Evolutionary conservation across 2,329 filamentous ascomycete genomes (phyloP), one percentile per base, ranked within the genome.

Genomic region (Phialophora macrospora): DNA sequence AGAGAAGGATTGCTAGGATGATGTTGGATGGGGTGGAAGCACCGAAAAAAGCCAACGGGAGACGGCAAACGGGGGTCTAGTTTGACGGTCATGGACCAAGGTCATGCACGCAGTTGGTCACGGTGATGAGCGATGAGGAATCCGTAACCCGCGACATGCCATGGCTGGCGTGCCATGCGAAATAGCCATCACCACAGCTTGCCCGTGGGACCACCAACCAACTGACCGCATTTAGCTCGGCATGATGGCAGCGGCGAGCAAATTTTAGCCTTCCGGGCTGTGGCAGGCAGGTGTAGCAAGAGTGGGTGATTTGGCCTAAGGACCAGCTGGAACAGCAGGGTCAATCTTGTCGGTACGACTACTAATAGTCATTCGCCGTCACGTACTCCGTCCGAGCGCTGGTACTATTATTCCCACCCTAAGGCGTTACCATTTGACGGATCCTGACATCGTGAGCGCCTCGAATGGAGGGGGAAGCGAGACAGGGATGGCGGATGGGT

Each of bases 1-100:
- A 66, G 64, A 69, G 66, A 70, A 67, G 51, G 59, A 55, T 55
- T 38, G 20, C 69, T 69, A 68, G 66, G 66, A 72, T 70, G 65
- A 67, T 66, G 63, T 48, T 60, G 58, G 57, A 62, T 48, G 63
- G 61, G 57, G 52, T 59, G 55, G 65, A 65, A 60, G 58, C 22
- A 54, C 59, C 49, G 51, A 34, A 48, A 62, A 62, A 55, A 55
- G 59, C 49, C 49, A 62, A 62, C 59, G 28, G 59, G 49, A 62
- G 66, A 67, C 66, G 69, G 69, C 58, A 60, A 60, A 60, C 58
- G 44, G 58, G 58, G 58, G 58, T 38, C 52, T 34, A n/a, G 52
- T 55, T 59, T 48, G 24, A 20, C 28, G 20, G 57, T 52, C 58
- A 60, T 52, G 58, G 48, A 38, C 46, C 30, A 41, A n/a, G 58